Percentiles rank a stretch among this genome's conserved stretches.
These are phyloP conservation scores for Bolboschoenoplectus hybrid DNA, from an alignment of 202 grass and related monocot genomes.

Conservation along the genomic window DNA sequence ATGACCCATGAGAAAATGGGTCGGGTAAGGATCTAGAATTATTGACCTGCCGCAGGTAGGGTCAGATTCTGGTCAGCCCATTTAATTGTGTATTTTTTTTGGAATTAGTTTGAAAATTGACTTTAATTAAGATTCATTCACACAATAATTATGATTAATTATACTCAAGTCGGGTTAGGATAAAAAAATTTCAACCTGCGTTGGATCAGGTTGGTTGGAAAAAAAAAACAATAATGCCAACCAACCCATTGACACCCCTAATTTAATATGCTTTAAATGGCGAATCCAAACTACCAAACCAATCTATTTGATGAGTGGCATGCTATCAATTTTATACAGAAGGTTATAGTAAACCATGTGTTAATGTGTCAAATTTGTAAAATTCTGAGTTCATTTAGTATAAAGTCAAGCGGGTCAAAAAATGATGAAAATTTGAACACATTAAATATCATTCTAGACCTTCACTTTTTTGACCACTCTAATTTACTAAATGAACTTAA, in stretches of 20 bases:
- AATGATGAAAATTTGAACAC: background rate
- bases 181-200: no score
- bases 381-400: background rate
- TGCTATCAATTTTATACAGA: no score
- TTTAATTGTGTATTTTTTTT: background rate
- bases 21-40: background rate
- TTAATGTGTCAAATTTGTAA: background rate
- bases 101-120: no score
- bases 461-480: background rate
- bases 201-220: no score
- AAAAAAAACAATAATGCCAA: no score
- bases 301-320: background rate
- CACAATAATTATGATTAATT: no score
- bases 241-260: no score
- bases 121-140: no score
- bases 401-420: background rate
- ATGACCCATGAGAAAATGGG: background rate
- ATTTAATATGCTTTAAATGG: background rate
- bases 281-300: background rate
- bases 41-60: background rate
- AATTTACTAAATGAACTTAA: background rate
- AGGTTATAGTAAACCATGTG: background rate
- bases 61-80: background rate
- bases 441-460: background rate
- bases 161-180: no score